Base-by-base conservation (phyloP, 257 asterid species). In the Nicotiana undulata region DNA sequence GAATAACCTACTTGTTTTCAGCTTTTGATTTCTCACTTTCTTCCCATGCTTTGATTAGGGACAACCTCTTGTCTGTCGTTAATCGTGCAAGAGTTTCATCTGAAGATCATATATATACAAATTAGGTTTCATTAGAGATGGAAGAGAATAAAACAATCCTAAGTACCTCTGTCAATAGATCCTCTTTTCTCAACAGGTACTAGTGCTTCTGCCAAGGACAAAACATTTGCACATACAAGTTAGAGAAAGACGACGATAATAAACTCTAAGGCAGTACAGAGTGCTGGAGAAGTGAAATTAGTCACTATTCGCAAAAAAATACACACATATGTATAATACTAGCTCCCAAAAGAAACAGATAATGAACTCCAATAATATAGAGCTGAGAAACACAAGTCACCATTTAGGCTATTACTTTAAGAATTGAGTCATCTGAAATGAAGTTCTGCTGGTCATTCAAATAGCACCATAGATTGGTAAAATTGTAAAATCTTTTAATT, bases 21-120 rank as follows among this genome's bases (percentile, higher is more conserved):
- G 97, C 94, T 90, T 92, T 92, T 1, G 90, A 88, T 83, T 92
- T 93, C 90, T 95, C 99, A 82, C 96, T 96, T 85, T 94, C 99
- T 87, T 96, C 99, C 99, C 99, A 96, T 49, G 99, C 99, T 85
- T 56, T 90, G 82, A 96, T 85, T 40, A 96, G 85, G 5, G 97
- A 88, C 75, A 89, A 9, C 87, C 92, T 92, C 88, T 96, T 96
- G 90, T 92, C 96, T 0, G 97, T 91, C 20, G 97, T 86, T 18
- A 96, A 92, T 18, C 92, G 88, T 11, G 96, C 83, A 82, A 96
- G 94, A 84, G 88, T 94, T 55, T 91, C 93, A 91, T 96, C 99
- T 94, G 63, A 15, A 15, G 61, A 24, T 49, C n/a, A n/a, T 52
- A 46, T 9, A 22, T 26, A 3, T 37, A 3, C 11, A 59, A 56